Conservation (phyloP, 2,329 filamentous ascomycete genomes). For the Pyricularia sp. region DNA sequence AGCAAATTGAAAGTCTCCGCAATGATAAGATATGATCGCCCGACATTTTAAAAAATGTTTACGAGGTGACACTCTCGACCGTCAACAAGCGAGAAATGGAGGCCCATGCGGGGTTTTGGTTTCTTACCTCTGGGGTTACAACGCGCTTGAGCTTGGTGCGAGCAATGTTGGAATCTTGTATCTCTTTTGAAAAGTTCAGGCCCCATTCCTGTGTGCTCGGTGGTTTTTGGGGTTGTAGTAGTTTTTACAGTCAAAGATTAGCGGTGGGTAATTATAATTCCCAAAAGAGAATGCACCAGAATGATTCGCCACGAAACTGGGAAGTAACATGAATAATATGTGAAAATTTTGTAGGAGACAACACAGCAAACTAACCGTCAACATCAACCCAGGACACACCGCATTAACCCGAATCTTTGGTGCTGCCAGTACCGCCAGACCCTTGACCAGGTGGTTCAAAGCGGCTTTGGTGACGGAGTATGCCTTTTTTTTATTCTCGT, state of each 20-base stretch:
- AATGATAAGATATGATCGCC: not conserved
- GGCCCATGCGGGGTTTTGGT: not conserved
- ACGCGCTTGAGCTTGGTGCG: constrained; percentile 50
- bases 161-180: constrained; percentile 42
- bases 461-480: constrained; percentile 74
- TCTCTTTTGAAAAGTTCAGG: constrained; percentile 44
- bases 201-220: constrained; percentile 47
- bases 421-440: constrained; percentile 40
- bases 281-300: not conserved
- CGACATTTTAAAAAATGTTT: not conserved
- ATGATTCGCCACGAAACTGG: not conserved
- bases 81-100: not conserved
- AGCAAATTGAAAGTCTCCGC: not conserved
- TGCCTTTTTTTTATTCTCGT: constrained; percentile 30
- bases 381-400: constrained; percentile 43
- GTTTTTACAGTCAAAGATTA: not conserved
- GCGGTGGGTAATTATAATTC: not conserved
- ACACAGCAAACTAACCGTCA: constrained; percentile 27
- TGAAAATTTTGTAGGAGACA: not conserved
- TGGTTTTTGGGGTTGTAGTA: not conserved
- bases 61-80: too few relatives aligned
- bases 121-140: constrained; percentile 38
- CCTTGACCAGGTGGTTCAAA: constrained; percentile 49
- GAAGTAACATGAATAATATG: not conserved
- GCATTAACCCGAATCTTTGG: constrained; percentile 50